A percentile compares a stretch with the other conserved stretches of the same genome.
Evolutionary conservation across 169 alveolate species (phyloP).

Genomic region (Plasmodium cynomolgi): DNA sequence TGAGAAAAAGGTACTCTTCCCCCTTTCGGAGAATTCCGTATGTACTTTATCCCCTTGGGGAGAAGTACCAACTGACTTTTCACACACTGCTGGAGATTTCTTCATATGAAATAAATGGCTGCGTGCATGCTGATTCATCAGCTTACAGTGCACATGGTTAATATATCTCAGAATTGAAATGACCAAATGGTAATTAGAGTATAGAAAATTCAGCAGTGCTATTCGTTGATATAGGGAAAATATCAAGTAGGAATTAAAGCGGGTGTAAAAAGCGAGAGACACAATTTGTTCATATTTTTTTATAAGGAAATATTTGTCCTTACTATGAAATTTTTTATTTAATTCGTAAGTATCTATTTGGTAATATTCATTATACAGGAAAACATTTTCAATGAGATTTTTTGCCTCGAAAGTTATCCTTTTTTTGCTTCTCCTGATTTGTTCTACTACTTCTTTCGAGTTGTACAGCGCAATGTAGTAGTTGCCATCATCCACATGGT

Average conservation of each 20-base stretch:
- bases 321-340: constrained; percentile 39
- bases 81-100: neutral
- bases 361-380: constrained; percentile 40
- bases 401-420: constrained; percentile 24
- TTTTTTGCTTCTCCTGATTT: neutral
- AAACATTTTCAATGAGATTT: constrained; percentile 16
- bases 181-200: constrained; percentile 36
- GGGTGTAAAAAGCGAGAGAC: constrained; percentile 51
- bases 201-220: constrained; percentile 55
- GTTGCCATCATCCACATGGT: constrained; percentile 10
- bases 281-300: constrained; percentile 69
- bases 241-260: constrained; percentile 51
- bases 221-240: constrained; percentile 62
- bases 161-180: constrained; percentile 49
- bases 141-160: constrained; percentile 59
- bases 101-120: neutral
- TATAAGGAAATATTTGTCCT: constrained; percentile 69
- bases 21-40: neutral
- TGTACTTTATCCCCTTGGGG: neutral
- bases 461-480: constrained; percentile 30
- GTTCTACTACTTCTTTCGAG: neutral
- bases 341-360: constrained; percentile 36
- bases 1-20: neutral
- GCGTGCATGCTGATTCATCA: constrained; percentile 25
- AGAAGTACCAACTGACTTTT: neutral